A percentile compares a stretch with the other conserved stretches of the same genome.
phyloP scores from a whole-genome alignment of 1,284 basidiomycete species.

The Microbotryum scabiosae region DNA sequence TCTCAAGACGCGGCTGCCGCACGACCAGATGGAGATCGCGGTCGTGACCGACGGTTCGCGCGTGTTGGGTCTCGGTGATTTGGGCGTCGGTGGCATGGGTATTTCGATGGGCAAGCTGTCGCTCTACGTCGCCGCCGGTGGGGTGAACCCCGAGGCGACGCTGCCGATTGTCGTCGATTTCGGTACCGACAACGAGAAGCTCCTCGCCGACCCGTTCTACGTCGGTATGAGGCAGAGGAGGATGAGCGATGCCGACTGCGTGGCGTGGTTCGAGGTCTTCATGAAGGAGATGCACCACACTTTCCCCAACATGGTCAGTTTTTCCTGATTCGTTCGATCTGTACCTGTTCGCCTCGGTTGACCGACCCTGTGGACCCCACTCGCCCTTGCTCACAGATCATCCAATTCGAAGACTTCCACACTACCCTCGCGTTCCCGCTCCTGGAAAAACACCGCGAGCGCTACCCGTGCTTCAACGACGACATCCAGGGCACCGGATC shows the following conservation, averaged over 20 bases:
- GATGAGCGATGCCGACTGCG: conserved; percentile 50
- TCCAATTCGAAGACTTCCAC: conserved; percentile 67
- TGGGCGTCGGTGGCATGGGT: conserved; percentile 57
- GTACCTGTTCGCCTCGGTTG: no score
- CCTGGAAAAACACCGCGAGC: conserved; percentile 61
- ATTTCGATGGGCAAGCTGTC: conserved; percentile 90
- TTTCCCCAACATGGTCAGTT: conserved; percentile 60
- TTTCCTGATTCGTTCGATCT: background rate
- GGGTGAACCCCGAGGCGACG: conserved; percentile 73
- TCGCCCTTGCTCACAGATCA: conserved; percentile 38
- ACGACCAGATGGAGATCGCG: conserved; percentile 34
- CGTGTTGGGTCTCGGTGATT: conserved; percentile 85
- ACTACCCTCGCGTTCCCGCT: conserved; percentile 64
- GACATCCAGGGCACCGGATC: conserved; percentile 74
- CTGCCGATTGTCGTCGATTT: conserved; percentile 78
- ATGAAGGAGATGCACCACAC: conserved; percentile 66
- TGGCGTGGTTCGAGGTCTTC: conserved; percentile 59
- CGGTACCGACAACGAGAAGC: conserved; percentile 76
- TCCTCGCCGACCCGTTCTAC: conserved; percentile 81
- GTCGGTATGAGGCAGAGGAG: conserved; percentile 71
- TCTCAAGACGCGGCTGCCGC: conserved; percentile 31
- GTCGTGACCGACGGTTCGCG: conserved; percentile 69
- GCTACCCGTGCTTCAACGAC: conserved; percentile 81
- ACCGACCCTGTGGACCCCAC: conserved; percentile 7
- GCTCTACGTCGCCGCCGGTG: conserved; percentile 66